Evolutionary conservation across 805 yeast species (phyloP), one percentile per base, ranked within the genome.

Genomic region (Kodamaea restingae): DNA sequence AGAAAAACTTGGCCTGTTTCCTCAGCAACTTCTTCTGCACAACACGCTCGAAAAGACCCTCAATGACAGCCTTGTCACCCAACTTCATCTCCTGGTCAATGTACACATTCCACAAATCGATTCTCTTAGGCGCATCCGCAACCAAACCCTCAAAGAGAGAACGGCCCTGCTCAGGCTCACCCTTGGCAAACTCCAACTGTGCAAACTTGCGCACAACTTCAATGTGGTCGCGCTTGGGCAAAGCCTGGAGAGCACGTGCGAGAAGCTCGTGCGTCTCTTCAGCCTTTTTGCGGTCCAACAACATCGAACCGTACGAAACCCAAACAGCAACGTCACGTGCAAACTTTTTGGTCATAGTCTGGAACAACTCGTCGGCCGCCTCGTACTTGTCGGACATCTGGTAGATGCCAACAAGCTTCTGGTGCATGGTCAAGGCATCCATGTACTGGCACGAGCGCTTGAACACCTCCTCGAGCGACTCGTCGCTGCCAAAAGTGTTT

Each of bases 51-150:
- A 88, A 90, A 44, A 91, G 68, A 14, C 77, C 84, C 55, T 82
- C 91, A 26, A 80, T 84, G 60, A 78, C 81, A 49, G 67, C 66
- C 61, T 80, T 81, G 38, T 80, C 83, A 38, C 73, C 76, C 20
- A 63, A 56, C 63, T 87, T 88, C 53, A 87, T 81, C 61, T 91
- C 98, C 61, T 87, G 95, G 61, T 91, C 98, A 48, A 91, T 76
- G 63, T 88, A 91, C 29, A 91, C 95, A 55, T 85, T 90, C 98
- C 98, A 91, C 45, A 91, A 63, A 61, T 91, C 98, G 45, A 87
- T 77, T 65, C 95, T 79, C 72, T 88, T 88, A 39, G 96, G 93
- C 35, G 85, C 91, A 56, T 90, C 93, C 17, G 91, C 77, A 39
- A 91, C 62, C 47, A 91, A 75, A 43, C 97, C 98, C 67, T 91